A percentile compares a stretch with the other conserved stretches of the same genome.
These are phyloP conservation scores for Danielia reshetovae DNA, from an alignment of 805 yeast species.

Conservation along the genomic window DNA sequence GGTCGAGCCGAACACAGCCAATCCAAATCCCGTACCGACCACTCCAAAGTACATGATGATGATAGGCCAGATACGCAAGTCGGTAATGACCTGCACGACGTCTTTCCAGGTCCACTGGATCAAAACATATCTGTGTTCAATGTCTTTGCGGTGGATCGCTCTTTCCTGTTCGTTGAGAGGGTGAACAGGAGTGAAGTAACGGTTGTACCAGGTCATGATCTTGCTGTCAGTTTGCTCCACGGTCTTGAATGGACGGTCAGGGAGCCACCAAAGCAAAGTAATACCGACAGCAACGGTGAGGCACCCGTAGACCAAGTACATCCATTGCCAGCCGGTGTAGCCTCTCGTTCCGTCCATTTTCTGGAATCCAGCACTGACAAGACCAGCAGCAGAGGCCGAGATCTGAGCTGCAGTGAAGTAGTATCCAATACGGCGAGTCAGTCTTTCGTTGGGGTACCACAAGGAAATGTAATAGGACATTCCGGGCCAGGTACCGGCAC, in stretches of 20 bases:
- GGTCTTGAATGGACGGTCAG: constrained; percentile 59
- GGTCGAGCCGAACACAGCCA: constrained; percentile 81
- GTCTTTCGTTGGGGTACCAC: constrained; percentile 80
- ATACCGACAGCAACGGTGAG: constrained; percentile 64
- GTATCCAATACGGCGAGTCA: constrained; percentile 78
- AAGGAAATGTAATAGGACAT: constrained; percentile 76
- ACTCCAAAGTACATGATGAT: constrained; percentile 89
- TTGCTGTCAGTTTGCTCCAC: constrained; percentile 11
- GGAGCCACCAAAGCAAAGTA: constrained; percentile 75
- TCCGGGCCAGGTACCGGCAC: constrained; percentile 92
- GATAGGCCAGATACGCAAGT: constrained; percentile 73
- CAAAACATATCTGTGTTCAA: constrained; percentile 47
- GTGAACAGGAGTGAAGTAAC: constrained; percentile 28
- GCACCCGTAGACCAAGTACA: constrained; percentile 72
- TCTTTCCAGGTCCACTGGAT: constrained; percentile 59
- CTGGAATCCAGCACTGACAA: constrained; percentile 85
- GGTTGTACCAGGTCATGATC: constrained; percentile 18
- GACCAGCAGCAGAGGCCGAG: constrained; percentile 86
- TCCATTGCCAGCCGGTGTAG: constrained; percentile 82
- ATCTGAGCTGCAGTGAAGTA: constrained; percentile 90
- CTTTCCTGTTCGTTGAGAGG: constrained; percentile 56
- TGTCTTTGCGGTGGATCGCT: constrained; percentile 55
- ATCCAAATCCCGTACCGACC: constrained; percentile 86
- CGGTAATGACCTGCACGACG: constrained; percentile 50
- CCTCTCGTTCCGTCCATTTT: constrained; percentile 72